A percentile compares a stretch with the other conserved stretches of the same genome.
phyloP scores from a whole-genome alignment of 2,329 filamentous ascomycete species.

The Talaromyces amestolkiae region DNA sequence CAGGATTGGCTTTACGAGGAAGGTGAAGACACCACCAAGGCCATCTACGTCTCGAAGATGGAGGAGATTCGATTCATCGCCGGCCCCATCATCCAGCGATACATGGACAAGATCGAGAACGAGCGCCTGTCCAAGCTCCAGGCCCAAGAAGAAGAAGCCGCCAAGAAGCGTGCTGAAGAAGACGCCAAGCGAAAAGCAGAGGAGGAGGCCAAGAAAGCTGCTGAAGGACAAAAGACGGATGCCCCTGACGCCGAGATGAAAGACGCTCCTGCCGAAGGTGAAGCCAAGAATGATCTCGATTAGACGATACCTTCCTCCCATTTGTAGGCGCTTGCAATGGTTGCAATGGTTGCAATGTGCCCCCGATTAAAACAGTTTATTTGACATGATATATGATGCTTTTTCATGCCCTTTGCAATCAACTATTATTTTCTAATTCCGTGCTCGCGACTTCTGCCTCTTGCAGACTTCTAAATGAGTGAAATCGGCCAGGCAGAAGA shows the following conservation, averaged over 20 bases:
- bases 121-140: constrained; percentile 72
- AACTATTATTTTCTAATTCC: constrained; percentile 7
- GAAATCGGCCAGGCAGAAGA: neutral
- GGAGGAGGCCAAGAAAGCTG: constrained; percentile 60
- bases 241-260: constrained; percentile 57
- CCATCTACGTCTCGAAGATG: constrained; percentile 88
- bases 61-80: constrained; percentile 91
- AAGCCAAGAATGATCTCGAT: constrained; percentile 24
- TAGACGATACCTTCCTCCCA: constrained; percentile 3
- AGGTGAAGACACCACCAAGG: constrained; percentile 91
- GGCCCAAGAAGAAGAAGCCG: constrained; percentile 63
- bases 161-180: constrained; percentile 62
- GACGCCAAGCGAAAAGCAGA: constrained; percentile 77
- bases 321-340: constrained; percentile 5
- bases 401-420: constrained; percentile 4
- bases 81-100: constrained; percentile 87
- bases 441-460: neutral
- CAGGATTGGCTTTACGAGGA: constrained; percentile 99
- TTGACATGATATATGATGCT: constrained; percentile 16
- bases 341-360: constrained; percentile 1
- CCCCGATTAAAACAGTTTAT: constrained; percentile 6
- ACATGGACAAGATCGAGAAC: constrained; percentile 89
- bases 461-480: neutral
- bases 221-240: constrained; percentile 34
- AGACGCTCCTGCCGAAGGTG: constrained; percentile 50